These are phyloP conservation scores for Chrysanthemum seticuspe DNA, from an alignment of 129 eudicot genomes.

Conservation along the genomic window DNA sequence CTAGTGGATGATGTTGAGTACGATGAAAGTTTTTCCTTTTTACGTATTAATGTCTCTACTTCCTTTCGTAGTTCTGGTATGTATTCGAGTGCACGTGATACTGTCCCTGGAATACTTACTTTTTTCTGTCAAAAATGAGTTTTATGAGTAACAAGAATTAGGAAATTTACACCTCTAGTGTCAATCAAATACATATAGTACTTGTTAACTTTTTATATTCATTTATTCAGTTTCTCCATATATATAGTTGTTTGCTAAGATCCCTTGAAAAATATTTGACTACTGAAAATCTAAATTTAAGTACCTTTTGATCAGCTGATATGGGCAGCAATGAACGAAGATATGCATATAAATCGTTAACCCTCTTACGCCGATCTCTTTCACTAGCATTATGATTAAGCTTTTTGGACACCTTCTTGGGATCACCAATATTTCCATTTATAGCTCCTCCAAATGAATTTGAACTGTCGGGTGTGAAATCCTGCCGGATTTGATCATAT, in stretches of 20 bases:
- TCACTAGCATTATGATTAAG: conserved; percentile 36
- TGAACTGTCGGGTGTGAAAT: conserved; percentile 13
- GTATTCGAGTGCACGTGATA: conserved; percentile 60
- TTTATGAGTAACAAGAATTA: neutral
- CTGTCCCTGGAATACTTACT: conserved; percentile 71
- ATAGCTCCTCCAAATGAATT: conserved; percentile 25
- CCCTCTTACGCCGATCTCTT: conserved; percentile 40
- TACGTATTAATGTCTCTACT: conserved; percentile 42
- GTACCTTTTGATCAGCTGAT: conserved; percentile 26
- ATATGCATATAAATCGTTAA: conserved; percentile 26
- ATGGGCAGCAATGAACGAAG: conserved; percentile 34
- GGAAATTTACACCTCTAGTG: too few species aligned
- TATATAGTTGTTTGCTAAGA: too few species aligned
- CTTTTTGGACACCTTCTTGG: conserved; percentile 20
- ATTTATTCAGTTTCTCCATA: too few species aligned
- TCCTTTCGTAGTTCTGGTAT: conserved; percentile 76
- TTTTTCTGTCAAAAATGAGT: conserved; percentile 47
- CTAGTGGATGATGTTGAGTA: conserved; percentile 4
- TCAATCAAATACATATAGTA: too few species aligned
- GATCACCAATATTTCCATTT: neutral
- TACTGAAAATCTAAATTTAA: too few species aligned
- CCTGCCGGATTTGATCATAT: conserved; percentile 9
- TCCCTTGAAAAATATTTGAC: too few species aligned
- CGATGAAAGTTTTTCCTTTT: conserved; percentile 38
- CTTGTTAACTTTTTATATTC: neutral